These are phyloP conservation scores for Corinectria fuckeliana DNA, from an alignment of 2,329 filamentous ascomycete genomes.

Conservation along the genomic window DNA sequence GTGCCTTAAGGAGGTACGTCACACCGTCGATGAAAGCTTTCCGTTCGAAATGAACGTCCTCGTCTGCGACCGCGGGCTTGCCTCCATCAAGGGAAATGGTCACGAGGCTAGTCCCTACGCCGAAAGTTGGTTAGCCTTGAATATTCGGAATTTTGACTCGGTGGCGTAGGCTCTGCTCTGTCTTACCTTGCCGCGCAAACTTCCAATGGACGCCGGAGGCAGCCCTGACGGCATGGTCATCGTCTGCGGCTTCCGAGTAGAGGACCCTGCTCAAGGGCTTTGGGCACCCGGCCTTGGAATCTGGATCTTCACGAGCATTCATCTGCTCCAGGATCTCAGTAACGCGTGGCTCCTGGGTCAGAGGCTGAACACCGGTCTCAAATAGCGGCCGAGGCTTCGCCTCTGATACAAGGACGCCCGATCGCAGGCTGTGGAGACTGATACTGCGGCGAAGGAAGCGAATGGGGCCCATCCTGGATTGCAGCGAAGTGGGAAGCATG, in stretches of 20 bases:
- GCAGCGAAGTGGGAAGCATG: slow-evolving; percentile 60
- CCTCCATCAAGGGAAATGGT: slow-evolving; percentile 39
- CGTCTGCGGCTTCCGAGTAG: slow-evolving; percentile 32
- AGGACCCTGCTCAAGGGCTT: slow-evolving; percentile 36
- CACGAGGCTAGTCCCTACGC: slow-evolving; percentile 37
- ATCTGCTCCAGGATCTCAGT: slow-evolving; percentile 23
- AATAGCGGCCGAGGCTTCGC: slow-evolving; percentile 29
- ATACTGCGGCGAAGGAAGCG: slow-evolving; percentile 54
- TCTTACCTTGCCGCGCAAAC: slow-evolving; percentile 43
- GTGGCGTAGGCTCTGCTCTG: not conserved
- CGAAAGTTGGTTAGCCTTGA: not conserved
- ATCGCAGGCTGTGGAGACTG: slow-evolving; percentile 40
- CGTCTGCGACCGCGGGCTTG: slow-evolving; percentile 31
- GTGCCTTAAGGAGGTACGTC: slow-evolving; percentile 67
- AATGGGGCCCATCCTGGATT: slow-evolving; percentile 57
- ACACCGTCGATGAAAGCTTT: slow-evolving; percentile 70
- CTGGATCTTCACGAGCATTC: not conserved
- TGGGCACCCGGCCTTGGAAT: slow-evolving; percentile 11
- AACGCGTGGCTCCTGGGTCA: slow-evolving; percentile 19
- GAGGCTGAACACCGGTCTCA: slow-evolving; percentile 24
- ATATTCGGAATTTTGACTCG: not conserved
- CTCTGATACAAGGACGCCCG: slow-evolving; percentile 19
- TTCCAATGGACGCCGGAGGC: slow-evolving; percentile 43
- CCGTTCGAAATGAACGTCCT: slow-evolving; percentile 50
- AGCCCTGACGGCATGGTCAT: slow-evolving; percentile 33